phyloP scores from a whole-genome alignment of 192 early-diverging fungal species.

The Umbelopsis sp. region DNA sequence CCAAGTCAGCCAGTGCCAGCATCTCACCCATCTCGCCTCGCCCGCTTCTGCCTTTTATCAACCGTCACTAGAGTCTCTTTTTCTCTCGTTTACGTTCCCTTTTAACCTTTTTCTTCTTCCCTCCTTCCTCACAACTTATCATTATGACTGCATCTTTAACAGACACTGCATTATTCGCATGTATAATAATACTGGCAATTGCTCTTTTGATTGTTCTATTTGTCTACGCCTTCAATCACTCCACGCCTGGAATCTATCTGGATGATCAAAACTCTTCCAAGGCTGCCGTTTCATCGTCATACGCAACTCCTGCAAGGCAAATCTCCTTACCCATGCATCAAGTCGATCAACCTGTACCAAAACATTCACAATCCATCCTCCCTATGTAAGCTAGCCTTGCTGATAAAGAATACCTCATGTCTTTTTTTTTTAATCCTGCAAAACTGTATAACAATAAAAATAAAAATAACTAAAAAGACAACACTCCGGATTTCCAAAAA shows the following conservation, averaged over 20 bases:
- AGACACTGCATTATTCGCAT: conserved; percentile 7
- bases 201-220: not conserved
- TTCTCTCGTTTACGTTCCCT: not conserved
- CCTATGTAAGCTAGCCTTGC: not conserved
- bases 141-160: not conserved
- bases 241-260: not conserved
- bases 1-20: no score
- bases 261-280: not conserved
- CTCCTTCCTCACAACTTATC: not conserved
- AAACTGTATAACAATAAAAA: no score
- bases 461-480: no score
- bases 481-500: no score
- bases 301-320: not conserved
- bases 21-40: no score
- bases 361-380: not conserved
- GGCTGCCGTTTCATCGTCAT: not conserved
- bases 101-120: not conserved
- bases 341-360: not conserved
- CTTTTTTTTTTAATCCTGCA: not conserved
- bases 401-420: not conserved
- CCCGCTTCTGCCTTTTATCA: not conserved
- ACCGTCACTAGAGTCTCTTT: not conserved
- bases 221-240: not conserved
- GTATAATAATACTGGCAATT: not conserved
- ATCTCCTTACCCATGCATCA: not conserved